Conservation (phyloP, 305 asterid genomes). For the Rubia tinctorum region DNA sequence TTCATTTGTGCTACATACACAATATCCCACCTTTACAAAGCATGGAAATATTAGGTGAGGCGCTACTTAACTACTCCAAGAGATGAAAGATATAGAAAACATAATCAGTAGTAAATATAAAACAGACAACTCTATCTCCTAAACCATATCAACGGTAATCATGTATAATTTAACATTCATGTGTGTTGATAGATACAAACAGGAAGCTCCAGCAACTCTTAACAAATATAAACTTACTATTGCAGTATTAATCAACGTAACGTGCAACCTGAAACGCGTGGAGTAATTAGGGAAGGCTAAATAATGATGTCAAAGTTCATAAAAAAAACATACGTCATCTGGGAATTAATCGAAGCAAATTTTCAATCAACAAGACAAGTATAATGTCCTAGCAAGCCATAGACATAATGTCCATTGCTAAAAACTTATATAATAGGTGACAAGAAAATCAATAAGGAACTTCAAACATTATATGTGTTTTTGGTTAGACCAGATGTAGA, state of each 20-base stretch:
- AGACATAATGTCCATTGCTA: too few relatives aligned
- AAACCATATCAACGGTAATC: neutral
- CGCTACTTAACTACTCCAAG: neutral
- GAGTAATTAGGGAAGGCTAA: conserved; percentile 16
- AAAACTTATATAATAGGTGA: neutral
- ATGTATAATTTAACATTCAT: neutral
- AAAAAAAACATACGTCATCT: too few relatives aligned
- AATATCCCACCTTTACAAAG: conserved; percentile 73
- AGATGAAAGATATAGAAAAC: neutral
- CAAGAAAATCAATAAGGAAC: neutral
- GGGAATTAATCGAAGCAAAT: too few relatives aligned
- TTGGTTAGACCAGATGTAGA: too few relatives aligned
- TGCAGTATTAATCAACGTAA: conserved; percentile 89
- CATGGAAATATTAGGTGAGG: conserved; percentile 11
- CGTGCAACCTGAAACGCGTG: conserved; percentile 69
- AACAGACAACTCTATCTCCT: neutral
- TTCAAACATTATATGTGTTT: neutral
- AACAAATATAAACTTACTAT: conserved; percentile 56
- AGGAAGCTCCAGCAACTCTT: conserved; percentile 5
- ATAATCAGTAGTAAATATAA: too few relatives aligned
- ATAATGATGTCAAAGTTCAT: conserved; percentile 15
- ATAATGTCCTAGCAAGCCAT: too few relatives aligned
- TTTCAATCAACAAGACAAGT: too few relatives aligned
- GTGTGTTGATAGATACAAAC: neutral
- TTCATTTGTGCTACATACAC: conserved; percentile 91